Evolutionary conservation across 192 early-diverging fungal species (phyloP), one percentile per base, ranked within the genome.

Genomic region (Spizellomyces punctatus): DNA sequence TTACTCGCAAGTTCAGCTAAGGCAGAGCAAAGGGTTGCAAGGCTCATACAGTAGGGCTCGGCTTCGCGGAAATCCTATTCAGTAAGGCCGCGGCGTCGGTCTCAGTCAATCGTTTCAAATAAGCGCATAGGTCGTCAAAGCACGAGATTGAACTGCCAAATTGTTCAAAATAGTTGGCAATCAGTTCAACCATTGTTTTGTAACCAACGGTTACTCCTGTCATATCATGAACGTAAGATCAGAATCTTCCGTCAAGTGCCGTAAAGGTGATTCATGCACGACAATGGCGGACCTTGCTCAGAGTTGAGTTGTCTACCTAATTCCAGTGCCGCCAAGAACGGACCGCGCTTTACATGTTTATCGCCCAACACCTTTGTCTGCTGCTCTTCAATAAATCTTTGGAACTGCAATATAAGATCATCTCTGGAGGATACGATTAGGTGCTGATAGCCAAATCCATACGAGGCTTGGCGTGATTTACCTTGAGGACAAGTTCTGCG

Each of bases 91-190:
- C 2, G 58, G 27, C 58, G 58, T 21, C 27, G 17, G 58, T n/a
- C 58, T 16, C 17, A 36, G 58, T 60, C 58, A 12, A 12, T 4
- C 12, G 1, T 10, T 67, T 16, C 42, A 91, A 69, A 74, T 91
- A 92, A 19, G 75, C 60, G 7, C 81, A 79, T 21, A 94, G 71
- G 75, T 94, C 93, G 67, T 93, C 91, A 76, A 92, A 92, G 61
- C 89, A 92, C 64, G 87, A 88, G 4, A 81, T 72, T 58, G 85
- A 88, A 17, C 80, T 75, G 21, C 90, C 90, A 67, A 93, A 93
- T 5, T 73, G 80, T 8, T 73, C 67, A 63, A 91, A 79, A 72
- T 92, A 94, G 4, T 76, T 52, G 12, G 83, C 57, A 5, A 91
- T 73, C 22, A 82, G 76, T n/a, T 66, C 55, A 41, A 6, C 43